Base-by-base conservation (phyloP, 2,329 filamentous ascomycete species). In the Amauroascus niger region DNA sequence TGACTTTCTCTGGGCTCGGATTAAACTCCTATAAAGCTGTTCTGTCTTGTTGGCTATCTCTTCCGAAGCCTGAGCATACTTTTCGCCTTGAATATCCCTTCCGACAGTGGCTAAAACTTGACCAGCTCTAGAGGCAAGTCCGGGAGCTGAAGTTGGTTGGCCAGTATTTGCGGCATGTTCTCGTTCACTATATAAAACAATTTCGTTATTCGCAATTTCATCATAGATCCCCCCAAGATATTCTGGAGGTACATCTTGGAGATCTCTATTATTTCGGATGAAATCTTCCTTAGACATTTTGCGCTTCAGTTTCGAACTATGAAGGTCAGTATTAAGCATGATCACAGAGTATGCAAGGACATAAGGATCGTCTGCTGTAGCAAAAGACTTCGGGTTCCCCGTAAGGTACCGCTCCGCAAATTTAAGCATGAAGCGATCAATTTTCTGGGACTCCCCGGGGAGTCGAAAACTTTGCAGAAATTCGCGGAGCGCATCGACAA, bases 341-440 rank as follows among this genome's bases (percentile, higher is more conserved):
- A 98, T 96, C 53, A 97, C 93, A 0, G 91, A 97, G 70, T 98
- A 98, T 0, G 89, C 85, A 35, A 98, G 76, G 7, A 98, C 88
- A 61, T 98, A 98, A 13, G 93, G 91, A 0, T 94, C 98, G 67
- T 98, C 94, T 1, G 93, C 94, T 64, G 97, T 98, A 33, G 93
- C 93, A 69, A 95, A 98, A 1, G 93, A 91, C 65, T 95, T 95
- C 0, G 93, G 93, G 62, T 98, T 98, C 28, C 90, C 90, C 56
- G 84, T 86, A 49, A 95, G 87, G 67, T 98, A 98, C 56, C 91
- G 84, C 69, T 97, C 91, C 8, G 93, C 93, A 71, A 97, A 98
- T 69, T 98, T 98, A 60, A 98, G 75, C 93, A 98, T 97, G 71
- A 97, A 95, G 46, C 93, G 87, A 81, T 98, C 93, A 61, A 98